Percentiles rank a stretch among this genome's conserved stretches.
phyloP scores from a whole-genome alignment of 2,329 filamentous ascomycete genomes.

The Coleophoma eucalyptorum region DNA sequence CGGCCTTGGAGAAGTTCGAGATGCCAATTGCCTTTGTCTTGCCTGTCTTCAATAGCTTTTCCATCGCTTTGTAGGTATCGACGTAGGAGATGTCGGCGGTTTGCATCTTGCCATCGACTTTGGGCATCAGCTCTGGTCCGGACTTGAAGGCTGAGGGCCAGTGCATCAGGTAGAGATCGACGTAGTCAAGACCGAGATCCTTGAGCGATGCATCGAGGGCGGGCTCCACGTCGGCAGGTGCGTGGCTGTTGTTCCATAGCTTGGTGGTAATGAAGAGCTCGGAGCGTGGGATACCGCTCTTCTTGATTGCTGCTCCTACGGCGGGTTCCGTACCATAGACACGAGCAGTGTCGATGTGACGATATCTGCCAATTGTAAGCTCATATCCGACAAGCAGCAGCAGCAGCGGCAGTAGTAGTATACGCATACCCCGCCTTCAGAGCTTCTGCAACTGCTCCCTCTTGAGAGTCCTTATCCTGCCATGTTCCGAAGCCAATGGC shows the following conservation, averaged over 20 bases:
- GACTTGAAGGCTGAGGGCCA: conserved; percentile 31
- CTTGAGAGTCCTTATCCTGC: conserved; percentile 39
- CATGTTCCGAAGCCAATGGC: conserved; percentile 38
- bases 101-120: conserved; percentile 18
- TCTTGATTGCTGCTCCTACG: conserved; percentile 38
- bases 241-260: conserved; percentile 48
- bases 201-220: conserved; percentile 30
- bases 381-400: no score
- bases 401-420: no score
- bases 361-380: conserved; percentile 3
- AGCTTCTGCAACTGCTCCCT: conserved; percentile 40
- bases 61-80: conserved; percentile 56
- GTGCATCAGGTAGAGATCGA: conserved; percentile 35
- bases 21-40: conserved; percentile 56
- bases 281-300: conserved; percentile 32
- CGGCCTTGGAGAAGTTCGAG: conserved; percentile 50
- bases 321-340: conserved; percentile 39
- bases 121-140: conserved; percentile 18
- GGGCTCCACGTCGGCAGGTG: conserved; percentile 27
- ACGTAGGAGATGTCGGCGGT: conserved; percentile 29
- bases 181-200: conserved; percentile 32
- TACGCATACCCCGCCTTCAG: conserved; percentile 24
- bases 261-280: conserved; percentile 52
- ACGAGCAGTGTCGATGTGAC: conserved; percentile 44
- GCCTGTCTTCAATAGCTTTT: conserved; percentile 46